A percentile compares a stretch with the other conserved stretches of the same genome.
phyloP scores from a whole-genome alignment of 2,329 filamentous ascomycete genomes.

The Calonectria ilicicola region DNA sequence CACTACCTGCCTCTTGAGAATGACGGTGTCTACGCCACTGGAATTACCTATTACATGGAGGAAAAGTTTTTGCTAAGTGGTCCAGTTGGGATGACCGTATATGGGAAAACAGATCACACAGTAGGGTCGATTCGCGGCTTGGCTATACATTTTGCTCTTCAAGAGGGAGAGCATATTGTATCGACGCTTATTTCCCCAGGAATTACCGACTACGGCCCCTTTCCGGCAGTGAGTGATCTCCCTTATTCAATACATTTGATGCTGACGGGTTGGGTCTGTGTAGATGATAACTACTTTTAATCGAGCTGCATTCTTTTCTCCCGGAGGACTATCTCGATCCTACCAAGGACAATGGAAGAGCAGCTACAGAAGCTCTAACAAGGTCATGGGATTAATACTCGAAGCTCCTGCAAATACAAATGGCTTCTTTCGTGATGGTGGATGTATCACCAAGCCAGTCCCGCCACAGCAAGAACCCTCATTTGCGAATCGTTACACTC shows the following conservation, averaged over 20 bases:
- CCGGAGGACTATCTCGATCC: background rate
- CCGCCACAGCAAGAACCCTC: background rate
- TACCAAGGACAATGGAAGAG: background rate
- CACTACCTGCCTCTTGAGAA: background rate
- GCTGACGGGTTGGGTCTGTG: background rate
- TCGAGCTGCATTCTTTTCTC: background rate
- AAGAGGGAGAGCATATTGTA: background rate
- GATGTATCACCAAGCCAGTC: background rate
- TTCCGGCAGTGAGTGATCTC: background rate
- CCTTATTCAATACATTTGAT: no score
- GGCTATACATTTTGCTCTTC: background rate
- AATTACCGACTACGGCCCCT: background rate
- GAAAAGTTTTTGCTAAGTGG: conserved; percentile 1
- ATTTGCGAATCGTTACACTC: background rate
- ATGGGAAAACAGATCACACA: background rate
- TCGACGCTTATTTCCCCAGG: background rate
- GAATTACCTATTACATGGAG: background rate
- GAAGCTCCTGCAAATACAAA: conserved; percentile 1
- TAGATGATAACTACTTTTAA: background rate
- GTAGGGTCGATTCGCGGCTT: background rate
- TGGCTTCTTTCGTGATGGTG: conserved; percentile 3
- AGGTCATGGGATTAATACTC: background rate
- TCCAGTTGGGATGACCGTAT: background rate
- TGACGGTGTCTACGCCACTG: background rate
- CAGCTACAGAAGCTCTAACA: background rate